A percentile compares a stretch with the other conserved stretches of the same genome.
These are phyloP conservation scores for Dactylellina haptotyla DNA, from an alignment of 2,329 filamentous ascomycete genomes.

Conservation along the genomic window DNA sequence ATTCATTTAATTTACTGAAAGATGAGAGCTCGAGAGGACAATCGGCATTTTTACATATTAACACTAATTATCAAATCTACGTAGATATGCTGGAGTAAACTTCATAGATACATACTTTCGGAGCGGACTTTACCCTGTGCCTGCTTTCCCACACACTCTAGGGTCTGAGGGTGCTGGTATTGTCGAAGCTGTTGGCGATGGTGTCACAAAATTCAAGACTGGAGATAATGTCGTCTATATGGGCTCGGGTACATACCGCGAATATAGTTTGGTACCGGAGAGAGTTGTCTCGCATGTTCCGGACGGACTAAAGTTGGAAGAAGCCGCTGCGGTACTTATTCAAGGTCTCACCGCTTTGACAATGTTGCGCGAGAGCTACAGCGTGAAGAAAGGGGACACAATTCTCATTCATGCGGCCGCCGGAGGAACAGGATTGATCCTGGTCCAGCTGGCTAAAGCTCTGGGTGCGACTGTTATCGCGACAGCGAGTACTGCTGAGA, in stretches of 20 bases:
- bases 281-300: constrained; percentile 72
- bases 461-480: constrained; percentile 82
- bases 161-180: constrained; percentile 82
- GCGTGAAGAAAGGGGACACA: constrained; percentile 80
- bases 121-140: constrained; percentile 78
- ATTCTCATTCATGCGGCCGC: constrained; percentile 86
- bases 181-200: constrained; percentile 71
- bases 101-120: constrained; percentile 96
- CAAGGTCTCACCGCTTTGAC: constrained; percentile 86
- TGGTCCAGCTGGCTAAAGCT: constrained; percentile 74
- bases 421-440: constrained; percentile 79
- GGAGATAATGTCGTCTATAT: constrained; percentile 80
- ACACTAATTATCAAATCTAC: background rate
- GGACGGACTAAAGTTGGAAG: constrained; percentile 68
- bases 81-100: constrained; percentile 78
- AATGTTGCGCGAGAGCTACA: constrained; percentile 76
- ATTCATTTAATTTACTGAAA: background rate
- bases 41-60: too few relatives aligned
- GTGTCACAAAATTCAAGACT: constrained; percentile 64
- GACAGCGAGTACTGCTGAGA: constrained; percentile 78
- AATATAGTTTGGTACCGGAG: constrained; percentile 69
- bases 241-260: constrained; percentile 67
- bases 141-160: constrained; percentile 76
- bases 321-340: constrained; percentile 75
- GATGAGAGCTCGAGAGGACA: too few relatives aligned